Percentiles rank a stretch among this genome's conserved stretches.
Evolutionary conservation across 2,329 filamentous ascomycete genomes (phyloP).

Genomic region (Penicillium rolfsii): DNA sequence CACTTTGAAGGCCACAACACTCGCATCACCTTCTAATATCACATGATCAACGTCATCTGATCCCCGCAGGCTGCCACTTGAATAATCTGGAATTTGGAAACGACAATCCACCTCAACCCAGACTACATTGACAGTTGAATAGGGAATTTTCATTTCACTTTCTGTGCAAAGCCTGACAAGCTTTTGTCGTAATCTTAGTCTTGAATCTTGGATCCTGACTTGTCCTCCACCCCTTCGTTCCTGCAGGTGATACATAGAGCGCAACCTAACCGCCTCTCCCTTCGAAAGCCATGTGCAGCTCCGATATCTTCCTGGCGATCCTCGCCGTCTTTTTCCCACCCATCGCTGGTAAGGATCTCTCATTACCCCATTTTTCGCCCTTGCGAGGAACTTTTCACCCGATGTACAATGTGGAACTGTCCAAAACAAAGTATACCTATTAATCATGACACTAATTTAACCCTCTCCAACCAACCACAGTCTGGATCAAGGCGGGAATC

Average conservation of each 20-base stretch:
- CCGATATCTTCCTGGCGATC: conserved; percentile 63
- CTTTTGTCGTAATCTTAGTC: background rate
- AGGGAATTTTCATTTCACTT: background rate
- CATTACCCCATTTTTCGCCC: conserved; percentile 3
- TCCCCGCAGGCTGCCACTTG: conserved; percentile 20
- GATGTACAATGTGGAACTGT: background rate
- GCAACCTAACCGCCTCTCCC: conserved; percentile 5
- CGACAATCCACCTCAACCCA: conserved; percentile 1
- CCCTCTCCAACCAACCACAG: conserved; percentile 50
- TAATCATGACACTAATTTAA: conserved; percentile 35
- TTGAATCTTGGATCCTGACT: background rate
- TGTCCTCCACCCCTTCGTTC: background rate
- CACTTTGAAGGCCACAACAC: background rate
- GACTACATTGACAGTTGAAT: background rate
- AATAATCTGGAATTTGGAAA: background rate
- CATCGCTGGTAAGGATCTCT: conserved; percentile 54
- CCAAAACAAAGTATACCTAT: background rate
- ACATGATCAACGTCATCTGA: conserved; percentile 30
- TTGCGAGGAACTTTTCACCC: conserved; percentile 7
- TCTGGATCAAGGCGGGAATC: conserved; percentile 95
- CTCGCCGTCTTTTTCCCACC: conserved; percentile 65
- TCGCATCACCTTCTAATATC: conserved; percentile 12
- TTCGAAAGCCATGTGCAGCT: conserved; percentile 56
- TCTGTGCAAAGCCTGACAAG: background rate
- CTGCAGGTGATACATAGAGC: conserved; percentile 21